Conservation (phyloP, 208 protist genomes). For the Acanthamoeba sp. region DNA sequence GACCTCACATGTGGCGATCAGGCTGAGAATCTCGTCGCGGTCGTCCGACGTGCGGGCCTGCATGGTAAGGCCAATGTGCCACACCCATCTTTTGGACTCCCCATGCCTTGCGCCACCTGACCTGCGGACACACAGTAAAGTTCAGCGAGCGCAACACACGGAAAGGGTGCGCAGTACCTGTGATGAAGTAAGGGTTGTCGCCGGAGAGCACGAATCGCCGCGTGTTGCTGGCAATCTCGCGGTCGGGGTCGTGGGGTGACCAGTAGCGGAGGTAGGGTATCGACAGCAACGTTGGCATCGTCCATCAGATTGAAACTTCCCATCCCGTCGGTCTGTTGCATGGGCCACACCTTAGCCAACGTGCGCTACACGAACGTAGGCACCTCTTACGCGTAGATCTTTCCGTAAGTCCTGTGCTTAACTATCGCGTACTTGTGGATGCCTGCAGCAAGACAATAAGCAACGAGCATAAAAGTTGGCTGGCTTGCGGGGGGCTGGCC, state of each 20-base stretch:
- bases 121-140: too few relatives aligned
- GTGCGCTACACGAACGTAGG: background rate
- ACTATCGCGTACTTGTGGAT: constrained; percentile 75
- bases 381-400: constrained; percentile 84
- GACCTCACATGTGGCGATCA: constrained; percentile 54
- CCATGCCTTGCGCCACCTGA: background rate
- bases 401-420: background rate
- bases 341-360: background rate
- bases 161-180: too few relatives aligned
- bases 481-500: too few relatives aligned
- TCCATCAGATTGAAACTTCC: constrained; percentile 81
- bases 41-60: constrained; percentile 79
- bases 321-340: constrained; percentile 73
- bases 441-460: background rate
- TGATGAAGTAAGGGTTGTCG: constrained; percentile 68
- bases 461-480: too few relatives aligned
- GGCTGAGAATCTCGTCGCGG: constrained; percentile 12
- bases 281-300: constrained; percentile 82
- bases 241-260: constrained; percentile 29
- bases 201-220: constrained; percentile 30
- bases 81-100: constrained; percentile 63
- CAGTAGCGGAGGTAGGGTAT: constrained; percentile 78
- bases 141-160: too few relatives aligned
- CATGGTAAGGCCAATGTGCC: constrained; percentile 81
- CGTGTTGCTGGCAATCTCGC: constrained; percentile 59